Percentiles rank a stretch among this genome's conserved stretches.
Conservation (phyloP, 129 eudicot genomes). For the Ambrosia artemisiifolia region DNA sequence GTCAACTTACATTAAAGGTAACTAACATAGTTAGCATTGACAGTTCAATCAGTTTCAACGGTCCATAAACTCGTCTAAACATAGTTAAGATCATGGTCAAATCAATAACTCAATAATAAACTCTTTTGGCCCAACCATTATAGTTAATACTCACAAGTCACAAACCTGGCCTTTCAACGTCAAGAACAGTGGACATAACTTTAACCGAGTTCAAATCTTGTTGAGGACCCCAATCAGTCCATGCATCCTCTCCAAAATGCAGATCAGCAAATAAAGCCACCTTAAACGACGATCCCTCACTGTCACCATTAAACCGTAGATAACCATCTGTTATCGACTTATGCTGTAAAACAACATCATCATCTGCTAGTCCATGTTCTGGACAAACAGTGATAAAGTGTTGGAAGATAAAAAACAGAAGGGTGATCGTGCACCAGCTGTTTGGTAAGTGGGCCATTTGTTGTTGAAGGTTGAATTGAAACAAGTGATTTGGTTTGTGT, state of each 20-base stretch:
- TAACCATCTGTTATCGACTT: constrained; percentile 18
- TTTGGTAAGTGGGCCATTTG: constrained; percentile 12
- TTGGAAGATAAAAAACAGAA: constrained; percentile 2
- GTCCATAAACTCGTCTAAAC: no score
- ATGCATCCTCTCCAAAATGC: constrained; percentile 84
- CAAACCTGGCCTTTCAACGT: constrained; percentile 66
- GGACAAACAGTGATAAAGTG: constrained; percentile 13
- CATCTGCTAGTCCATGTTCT: constrained; percentile 1
- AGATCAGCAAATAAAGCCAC: constrained; percentile 87
- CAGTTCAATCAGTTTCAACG: no score
- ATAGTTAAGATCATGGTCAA: no score
- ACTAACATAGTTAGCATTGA: neutral
- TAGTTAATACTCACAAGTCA: no score
- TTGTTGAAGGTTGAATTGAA: neutral
- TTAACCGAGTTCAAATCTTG: constrained; percentile 61
- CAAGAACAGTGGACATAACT: constrained; percentile 79
- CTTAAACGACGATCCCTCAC: constrained; percentile 54
- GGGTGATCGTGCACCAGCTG: constrained; percentile 13
- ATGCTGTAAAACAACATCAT: constrained; percentile 16
- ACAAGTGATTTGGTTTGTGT: neutral
- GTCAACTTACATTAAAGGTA: neutral
- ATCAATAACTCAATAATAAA: no score
- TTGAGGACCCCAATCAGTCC: constrained; percentile 82
- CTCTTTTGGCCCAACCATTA: neutral
- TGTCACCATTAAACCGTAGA: constrained; percentile 30